These are phyloP conservation scores for Nigrospora oryzae DNA, from an alignment of 2,329 filamentous ascomycete genomes.

Conservation along the genomic window DNA sequence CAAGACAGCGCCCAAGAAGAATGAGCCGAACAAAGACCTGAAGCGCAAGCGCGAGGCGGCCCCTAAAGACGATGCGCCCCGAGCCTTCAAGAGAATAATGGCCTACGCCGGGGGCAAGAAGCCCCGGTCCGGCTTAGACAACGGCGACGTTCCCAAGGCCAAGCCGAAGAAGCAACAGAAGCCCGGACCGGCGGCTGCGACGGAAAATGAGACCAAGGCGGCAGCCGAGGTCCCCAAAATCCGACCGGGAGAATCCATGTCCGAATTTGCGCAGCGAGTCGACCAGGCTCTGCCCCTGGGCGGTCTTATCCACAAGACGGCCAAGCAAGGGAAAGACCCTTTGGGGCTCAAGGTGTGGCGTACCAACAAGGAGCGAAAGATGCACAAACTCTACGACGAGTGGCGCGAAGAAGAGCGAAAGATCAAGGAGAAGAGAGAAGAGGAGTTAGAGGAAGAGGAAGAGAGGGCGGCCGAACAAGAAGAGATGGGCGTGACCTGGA, in stretches of 20 bases:
- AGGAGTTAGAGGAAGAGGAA: constrained; percentile 56
- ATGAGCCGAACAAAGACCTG: constrained; percentile 29
- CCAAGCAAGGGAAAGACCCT: constrained; percentile 53
- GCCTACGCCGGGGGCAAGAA: constrained; percentile 57
- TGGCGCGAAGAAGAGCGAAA: constrained; percentile 62
- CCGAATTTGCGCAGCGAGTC: constrained; percentile 75
- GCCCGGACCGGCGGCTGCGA: constrained; percentile 10
- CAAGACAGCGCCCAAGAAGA: constrained; percentile 20
- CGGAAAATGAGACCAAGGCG: constrained; percentile 9
- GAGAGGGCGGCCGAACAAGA: constrained; percentile 54
- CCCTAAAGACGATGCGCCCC: constrained; percentile 70
- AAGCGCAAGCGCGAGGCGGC: constrained; percentile 38
- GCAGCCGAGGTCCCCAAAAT: constrained; percentile 53
- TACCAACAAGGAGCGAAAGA: constrained; percentile 77
- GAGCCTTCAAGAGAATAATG: constrained; percentile 82
- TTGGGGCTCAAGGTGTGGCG: constrained; percentile 57
- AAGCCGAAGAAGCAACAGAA: constrained; percentile 22
- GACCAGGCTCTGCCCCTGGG: constrained; percentile 74
- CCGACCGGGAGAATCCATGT: constrained; percentile 71
- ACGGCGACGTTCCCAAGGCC: constrained; percentile 40
- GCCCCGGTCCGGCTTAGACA: constrained; percentile 57
- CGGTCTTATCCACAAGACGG: constrained; percentile 56
- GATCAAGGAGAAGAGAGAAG: constrained; percentile 54
- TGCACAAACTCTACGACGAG: constrained; percentile 73
- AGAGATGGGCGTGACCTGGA: constrained; percentile 40